Conservation (phyloP, 75 land plant species). For the Selaginella tamariscina region DNA sequence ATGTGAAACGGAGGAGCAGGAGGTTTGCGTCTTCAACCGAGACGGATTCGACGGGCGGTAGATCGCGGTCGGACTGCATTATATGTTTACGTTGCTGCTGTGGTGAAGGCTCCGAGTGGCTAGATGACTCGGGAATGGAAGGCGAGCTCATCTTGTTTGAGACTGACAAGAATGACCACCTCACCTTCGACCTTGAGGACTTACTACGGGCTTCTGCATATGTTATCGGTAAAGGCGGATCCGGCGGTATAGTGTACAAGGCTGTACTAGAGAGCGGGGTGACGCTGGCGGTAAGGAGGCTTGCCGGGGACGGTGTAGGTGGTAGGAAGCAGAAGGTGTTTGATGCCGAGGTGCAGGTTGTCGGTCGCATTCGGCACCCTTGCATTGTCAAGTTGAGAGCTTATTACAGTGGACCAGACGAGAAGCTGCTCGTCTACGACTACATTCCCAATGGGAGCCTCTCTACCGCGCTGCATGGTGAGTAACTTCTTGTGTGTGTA, state of each 20-base stretch:
- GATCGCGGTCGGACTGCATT: conserved; percentile 14
- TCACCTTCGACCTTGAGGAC: conserved; percentile 53
- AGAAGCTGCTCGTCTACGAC: conserved; percentile 65
- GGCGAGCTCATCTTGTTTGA: conserved; percentile 52
- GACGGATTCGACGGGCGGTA: conserved; percentile 2
- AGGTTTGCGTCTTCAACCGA: not conserved
- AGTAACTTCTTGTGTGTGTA: not conserved
- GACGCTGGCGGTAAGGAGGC: conserved; percentile 47
- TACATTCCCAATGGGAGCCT: conserved; percentile 59
- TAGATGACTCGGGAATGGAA: conserved; percentile 26
- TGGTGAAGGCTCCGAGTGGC: not conserved
- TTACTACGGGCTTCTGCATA: conserved; percentile 68
- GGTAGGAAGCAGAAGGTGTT: conserved; percentile 41
- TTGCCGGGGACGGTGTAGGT: conserved; percentile 34
- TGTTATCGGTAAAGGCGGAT: conserved; percentile 61
- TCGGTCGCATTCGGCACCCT: conserved; percentile 47
- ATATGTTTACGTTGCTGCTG: no score
- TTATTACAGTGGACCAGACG: conserved; percentile 62
- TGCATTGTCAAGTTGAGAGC: conserved; percentile 55
- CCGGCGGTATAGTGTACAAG: conserved; percentile 71
- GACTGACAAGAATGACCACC: conserved; percentile 18
- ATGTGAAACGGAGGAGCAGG: conserved; percentile 17
- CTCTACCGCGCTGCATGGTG: conserved; percentile 51
- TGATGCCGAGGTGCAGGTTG: conserved; percentile 45
- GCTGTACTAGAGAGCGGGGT: conserved; percentile 68